These are phyloP conservation scores for Penicillium coprophilum DNA, from an alignment of 495 filamentous ascomycete genomes.

Conservation along the genomic window DNA sequence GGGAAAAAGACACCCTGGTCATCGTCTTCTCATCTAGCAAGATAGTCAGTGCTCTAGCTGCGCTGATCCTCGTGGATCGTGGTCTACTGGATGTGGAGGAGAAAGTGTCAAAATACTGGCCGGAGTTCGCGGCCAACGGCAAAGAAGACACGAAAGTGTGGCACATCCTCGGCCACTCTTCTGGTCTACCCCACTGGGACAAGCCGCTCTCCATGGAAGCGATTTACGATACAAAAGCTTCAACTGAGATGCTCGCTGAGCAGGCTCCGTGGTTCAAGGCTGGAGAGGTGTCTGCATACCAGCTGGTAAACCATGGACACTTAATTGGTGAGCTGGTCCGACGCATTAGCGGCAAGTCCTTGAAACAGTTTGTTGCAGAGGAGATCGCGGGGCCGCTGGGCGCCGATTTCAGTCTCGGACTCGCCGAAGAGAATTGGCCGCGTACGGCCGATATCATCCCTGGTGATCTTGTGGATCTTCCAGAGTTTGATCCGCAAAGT, in stretches of 20 bases:
- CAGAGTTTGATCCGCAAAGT: conserved; percentile 14
- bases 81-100: conserved; percentile 40
- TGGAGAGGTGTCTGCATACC: conserved; percentile 41
- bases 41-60: conserved; percentile 37
- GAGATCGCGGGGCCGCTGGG: conserved; percentile 38
- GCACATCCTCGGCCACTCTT: conserved; percentile 43
- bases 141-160: conserved; percentile 41
- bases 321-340: conserved; percentile 42
- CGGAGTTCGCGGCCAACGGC: conserved; percentile 45
- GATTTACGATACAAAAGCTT: conserved; percentile 26
- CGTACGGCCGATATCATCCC: conserved; percentile 32
- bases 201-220: conserved; percentile 28
- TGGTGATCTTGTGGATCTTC: conserved; percentile 8
- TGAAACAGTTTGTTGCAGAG: conserved; percentile 42
- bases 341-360: conserved; percentile 36
- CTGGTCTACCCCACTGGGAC: conserved; percentile 40
- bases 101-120: conserved; percentile 46
- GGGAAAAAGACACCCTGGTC: conserved; percentile 42
- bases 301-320: conserved; percentile 39
- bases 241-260: conserved; percentile 34
- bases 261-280: conserved; percentile 48
- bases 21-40: conserved; percentile 47
- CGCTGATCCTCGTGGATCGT: conserved; percentile 39
- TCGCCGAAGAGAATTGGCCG: conserved; percentile 30
- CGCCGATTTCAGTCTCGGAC: conserved; percentile 43